Evolutionary conservation across 2,329 filamentous ascomycete genomes (phyloP).

Genomic region (Eurotiales sp.): DNA sequence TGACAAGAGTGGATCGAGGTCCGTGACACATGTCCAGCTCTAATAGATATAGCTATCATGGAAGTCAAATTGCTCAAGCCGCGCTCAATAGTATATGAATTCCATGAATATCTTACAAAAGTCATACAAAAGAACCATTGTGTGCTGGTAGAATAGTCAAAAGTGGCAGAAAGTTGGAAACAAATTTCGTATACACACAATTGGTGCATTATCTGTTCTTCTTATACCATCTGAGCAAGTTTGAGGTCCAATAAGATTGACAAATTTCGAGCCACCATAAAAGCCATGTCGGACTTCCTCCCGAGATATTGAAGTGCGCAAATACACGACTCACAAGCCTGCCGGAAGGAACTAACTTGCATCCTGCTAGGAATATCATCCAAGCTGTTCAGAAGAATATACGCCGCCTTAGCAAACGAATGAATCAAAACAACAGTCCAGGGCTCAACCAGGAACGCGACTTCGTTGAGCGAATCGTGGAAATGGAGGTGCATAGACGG

Average conservation of each 20-base stretch:
- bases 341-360: not conserved
- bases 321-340: constrained; percentile 48
- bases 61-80: no score
- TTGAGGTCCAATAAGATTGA: constrained; percentile 4
- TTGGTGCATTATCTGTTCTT: no score
- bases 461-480: constrained; percentile 53
- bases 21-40: no score
- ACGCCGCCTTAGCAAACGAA: constrained; percentile 49
- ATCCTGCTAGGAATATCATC: not conserved
- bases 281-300: constrained; percentile 53
- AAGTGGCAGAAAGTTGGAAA: no score
- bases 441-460: constrained; percentile 57
- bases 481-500: constrained; percentile 38
- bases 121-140: no score
- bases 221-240: constrained; percentile 2
- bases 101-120: no score
- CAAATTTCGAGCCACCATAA: constrained; percentile 31
- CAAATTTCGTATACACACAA: no score
- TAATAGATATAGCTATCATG: no score
- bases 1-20: no score
- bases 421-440: constrained; percentile 57
- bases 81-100: no score
- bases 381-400: constrained; percentile 34
- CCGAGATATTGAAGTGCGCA: constrained; percentile 54
- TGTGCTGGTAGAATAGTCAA: no score